phyloP scores from a whole-genome alignment of 176 grass and related monocot genomes.

The Phragmites australis region DNA sequence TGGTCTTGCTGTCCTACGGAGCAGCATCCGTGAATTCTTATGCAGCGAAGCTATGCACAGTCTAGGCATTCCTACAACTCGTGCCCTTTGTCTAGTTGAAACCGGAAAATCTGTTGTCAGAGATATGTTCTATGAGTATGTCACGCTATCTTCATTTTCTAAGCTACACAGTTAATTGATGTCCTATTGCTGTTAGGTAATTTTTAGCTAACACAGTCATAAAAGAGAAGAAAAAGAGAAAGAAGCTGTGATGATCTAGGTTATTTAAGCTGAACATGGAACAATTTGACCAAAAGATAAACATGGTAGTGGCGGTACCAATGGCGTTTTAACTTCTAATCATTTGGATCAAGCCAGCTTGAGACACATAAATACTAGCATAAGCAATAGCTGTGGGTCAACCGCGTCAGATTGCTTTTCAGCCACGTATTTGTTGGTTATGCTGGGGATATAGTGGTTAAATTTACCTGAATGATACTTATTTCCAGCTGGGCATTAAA shows the following conservation, averaged over 20 bases:
- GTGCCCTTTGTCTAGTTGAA: slow-evolving; percentile 82
- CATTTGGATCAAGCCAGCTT: neutral
- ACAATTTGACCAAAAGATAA: neutral
- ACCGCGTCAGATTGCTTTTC: neutral
- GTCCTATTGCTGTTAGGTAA: neutral
- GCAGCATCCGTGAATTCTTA: slow-evolving; percentile 94
- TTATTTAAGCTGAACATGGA: slow-evolving; percentile 27
- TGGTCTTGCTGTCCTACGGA: slow-evolving; percentile 92
- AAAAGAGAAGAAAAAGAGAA: neutral
- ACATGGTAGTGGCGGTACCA: neutral
- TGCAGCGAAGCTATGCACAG: slow-evolving; percentile 97
- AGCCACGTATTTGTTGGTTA: neutral
- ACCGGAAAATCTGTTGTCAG: slow-evolving; percentile 85
- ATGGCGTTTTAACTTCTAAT: neutral
- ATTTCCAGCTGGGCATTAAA: neutral
- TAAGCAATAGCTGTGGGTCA: neutral
- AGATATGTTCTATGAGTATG: slow-evolving; percentile 99
- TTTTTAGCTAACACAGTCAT: slow-evolving; percentile 3
- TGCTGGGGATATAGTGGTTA: neutral
- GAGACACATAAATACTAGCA: neutral
- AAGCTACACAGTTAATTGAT: neutral
- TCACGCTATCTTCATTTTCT: slow-evolving; percentile 31
- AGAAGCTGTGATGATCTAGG: neutral
- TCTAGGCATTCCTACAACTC: slow-evolving; percentile 91
- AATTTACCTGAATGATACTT: neutral